Evolutionary conservation across 2,329 filamentous ascomycete species (phyloP), one percentile per base, ranked within the genome.

Genomic region (Cercospora sp.): DNA sequence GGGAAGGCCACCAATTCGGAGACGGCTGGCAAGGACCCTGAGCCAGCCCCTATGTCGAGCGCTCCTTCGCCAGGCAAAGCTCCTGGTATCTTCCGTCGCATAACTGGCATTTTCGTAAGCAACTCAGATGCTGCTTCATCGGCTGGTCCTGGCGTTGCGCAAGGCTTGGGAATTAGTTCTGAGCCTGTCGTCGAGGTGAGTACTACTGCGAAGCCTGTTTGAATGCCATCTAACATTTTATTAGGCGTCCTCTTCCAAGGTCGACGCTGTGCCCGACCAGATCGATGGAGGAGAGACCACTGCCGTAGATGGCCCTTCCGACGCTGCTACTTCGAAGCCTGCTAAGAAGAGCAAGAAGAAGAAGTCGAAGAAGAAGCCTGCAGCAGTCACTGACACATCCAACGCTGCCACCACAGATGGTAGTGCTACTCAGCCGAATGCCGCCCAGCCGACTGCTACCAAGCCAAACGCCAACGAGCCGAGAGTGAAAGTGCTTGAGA

Each of bases 271-370:
- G 30, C 24, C 60, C 13, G 51, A 57, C 16, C n/a, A 18, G 18
- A 34, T n/a, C 28, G 43, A 61, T 10, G 51, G 24, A 5, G 24
- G 28, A 28, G 24, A 57, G 21, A 16, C 49, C 45, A 40, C 53
- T 53, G 49, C 34, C 9, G 64, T 62, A 59, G 37, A 66, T 55
- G 26, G 18, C 3, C 61, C 49, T 18, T 30, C 51, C 28, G 51
- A 45, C 18, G 45, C 59, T 34, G 26, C 63, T 61, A 30, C 28
- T 37, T 59, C 55, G 37, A 70, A 63, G 66, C 53, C 55, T 53
- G 34, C 43, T 30, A 66, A 66, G 63, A 59, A 63, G 30, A 69
- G 34, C 62, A 65, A 66, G 64, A 68, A 69, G 62, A 65, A 57
- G 63, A 60, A 63, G 34, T 40, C 59, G 16, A 61, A 62, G 62